Evolutionary conservation across 805 yeast species (phyloP).

Genomic region (Blastobotrys robertii): DNA sequence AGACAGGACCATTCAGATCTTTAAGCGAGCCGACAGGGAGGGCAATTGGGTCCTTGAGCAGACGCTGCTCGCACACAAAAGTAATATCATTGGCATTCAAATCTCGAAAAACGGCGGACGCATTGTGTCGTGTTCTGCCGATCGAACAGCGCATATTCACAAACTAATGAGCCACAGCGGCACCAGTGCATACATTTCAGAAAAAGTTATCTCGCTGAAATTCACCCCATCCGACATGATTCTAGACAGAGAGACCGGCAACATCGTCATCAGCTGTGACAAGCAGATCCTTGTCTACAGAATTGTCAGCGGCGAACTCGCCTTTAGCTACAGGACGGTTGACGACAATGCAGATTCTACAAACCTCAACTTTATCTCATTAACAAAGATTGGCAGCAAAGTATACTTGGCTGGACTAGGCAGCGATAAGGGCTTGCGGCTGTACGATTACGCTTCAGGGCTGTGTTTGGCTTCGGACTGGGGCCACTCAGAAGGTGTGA

Average conservation of each 20-base stretch:
- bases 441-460: constrained; percentile 38
- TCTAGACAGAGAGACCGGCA: constrained; percentile 7
- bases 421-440: constrained; percentile 48
- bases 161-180: constrained; percentile 23
- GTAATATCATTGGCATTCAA: constrained; percentile 36
- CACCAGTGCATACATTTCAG: constrained; percentile 24
- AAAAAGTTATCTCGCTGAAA: constrained; percentile 42
- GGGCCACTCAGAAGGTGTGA: constrained; percentile 50
- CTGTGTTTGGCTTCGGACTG: constrained; percentile 41
- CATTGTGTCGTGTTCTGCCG: constrained; percentile 49
- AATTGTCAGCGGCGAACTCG: constrained; percentile 26
- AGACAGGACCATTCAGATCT: constrained; percentile 55
- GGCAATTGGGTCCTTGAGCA: constrained; percentile 44
- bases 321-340: constrained; percentile 33
- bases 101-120: constrained; percentile 22
- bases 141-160: constrained; percentile 51
- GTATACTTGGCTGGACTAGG: constrained; percentile 25
- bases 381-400: constrained; percentile 11
- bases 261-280: constrained; percentile 44
- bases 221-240: constrained; percentile 28
- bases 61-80: constrained; percentile 51
- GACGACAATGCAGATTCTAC: constrained; percentile 21
- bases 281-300: constrained; percentile 36
- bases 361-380: constrained; percentile 9
- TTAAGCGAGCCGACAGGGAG: constrained; percentile 18